These are phyloP conservation scores for Ilyonectria mors-panacis DNA, from an alignment of 2,329 filamentous ascomycete species.

Conservation along the genomic window DNA sequence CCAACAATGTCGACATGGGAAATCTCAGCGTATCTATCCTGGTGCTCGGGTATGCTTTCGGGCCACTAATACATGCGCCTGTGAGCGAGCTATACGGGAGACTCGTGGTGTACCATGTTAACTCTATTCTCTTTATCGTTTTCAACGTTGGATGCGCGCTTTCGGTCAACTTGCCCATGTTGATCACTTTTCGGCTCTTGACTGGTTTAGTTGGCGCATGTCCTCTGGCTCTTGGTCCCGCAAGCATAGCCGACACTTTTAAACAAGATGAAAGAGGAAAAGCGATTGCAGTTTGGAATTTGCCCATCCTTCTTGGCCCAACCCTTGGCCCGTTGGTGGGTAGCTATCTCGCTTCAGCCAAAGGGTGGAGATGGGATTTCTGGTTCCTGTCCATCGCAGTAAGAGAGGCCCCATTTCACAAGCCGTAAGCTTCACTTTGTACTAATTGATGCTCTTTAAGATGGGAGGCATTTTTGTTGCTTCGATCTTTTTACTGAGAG, in stretches of 20 bases:
- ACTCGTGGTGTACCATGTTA: constrained; percentile 58
- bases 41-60: constrained; percentile 64
- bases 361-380: constrained; percentile 64
- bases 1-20: constrained; percentile 23
- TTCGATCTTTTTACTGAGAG: too few relatives aligned
- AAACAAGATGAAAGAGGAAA: constrained; percentile 61
- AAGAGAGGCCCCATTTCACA: not conserved
- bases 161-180: constrained; percentile 57
- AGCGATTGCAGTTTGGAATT: constrained; percentile 43
- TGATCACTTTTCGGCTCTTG: constrained; percentile 74
- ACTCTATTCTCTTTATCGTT: constrained; percentile 47
- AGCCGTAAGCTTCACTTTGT: too few relatives aligned
- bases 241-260: constrained; percentile 70
- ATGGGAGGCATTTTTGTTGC: too few relatives aligned
- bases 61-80: constrained; percentile 62
- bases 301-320: constrained; percentile 42
- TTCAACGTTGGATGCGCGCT: constrained; percentile 11
- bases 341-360: constrained; percentile 59
- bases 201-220: constrained; percentile 70
- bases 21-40: constrained; percentile 43
- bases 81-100: constrained; percentile 64
- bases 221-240: constrained; percentile 72
- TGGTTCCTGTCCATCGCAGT: constrained; percentile 62
- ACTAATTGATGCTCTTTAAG: too few relatives aligned
- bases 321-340: constrained; percentile 47